phyloP scores from a whole-genome alignment of 202 grass and related monocot species.

The Sporobolus alterniflorus region DNA sequence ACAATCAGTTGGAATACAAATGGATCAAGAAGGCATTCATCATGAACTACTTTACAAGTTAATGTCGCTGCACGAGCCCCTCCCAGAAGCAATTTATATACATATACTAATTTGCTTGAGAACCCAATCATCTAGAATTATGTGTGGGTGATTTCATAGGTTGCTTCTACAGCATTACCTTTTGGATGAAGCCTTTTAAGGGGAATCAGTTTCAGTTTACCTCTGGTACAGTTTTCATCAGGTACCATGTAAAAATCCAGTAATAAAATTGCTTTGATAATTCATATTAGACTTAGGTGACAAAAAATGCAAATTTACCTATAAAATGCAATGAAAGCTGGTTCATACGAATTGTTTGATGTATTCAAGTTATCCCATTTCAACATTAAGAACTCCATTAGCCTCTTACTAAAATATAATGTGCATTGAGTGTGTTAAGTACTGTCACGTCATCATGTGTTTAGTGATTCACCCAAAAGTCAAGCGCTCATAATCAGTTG shows the following conservation, averaged over 20 bases:
- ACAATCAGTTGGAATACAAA: neutral
- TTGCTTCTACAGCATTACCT: neutral
- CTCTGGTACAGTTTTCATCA: neutral
- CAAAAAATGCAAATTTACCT: neutral
- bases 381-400: neutral
- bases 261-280: neutral
- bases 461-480: slow-evolving; percentile 15
- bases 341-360: neutral
- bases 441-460: neutral
- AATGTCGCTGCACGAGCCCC: neutral
- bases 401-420: neutral
- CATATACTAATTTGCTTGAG: neutral
- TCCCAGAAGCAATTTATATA: neutral
- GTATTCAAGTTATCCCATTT: neutral
- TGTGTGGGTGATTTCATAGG: neutral
- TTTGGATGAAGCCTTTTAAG: slow-evolving; percentile 9
- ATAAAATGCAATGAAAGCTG: neutral
- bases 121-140: neutral
- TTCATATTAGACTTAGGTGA: neutral
- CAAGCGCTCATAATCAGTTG: neutral
- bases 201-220: neutral
- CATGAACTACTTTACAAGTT: neutral
- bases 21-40: neutral
- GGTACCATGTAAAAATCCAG: neutral
- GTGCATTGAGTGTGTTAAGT: neutral